Base-by-base conservation (phyloP, 345 rosid species). In the Acer saccharum region DNA sequence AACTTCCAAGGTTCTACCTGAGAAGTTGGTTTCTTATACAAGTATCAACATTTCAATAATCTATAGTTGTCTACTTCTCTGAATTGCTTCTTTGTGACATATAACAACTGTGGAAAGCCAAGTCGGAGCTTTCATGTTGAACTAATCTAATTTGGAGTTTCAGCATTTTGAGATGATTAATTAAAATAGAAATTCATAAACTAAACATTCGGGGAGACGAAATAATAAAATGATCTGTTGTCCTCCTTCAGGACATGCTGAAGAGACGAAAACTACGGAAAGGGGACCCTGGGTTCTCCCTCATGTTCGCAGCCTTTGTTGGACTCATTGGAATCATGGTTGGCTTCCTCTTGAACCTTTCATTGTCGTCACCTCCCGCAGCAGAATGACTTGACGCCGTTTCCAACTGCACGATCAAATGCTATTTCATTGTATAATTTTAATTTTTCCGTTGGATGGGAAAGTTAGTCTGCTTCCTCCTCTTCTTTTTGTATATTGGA, bases 241-340 rank as follows among this genome's bases (percentile, higher is more conserved):
- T 39, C n/a, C 43, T 77, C 18, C 25, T 78, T 35, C 85, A 95
- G 98, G 98, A 93, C 23, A 77, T 83, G 88, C 75, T 89, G 88
- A 93, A 84, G 88, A 92, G 88, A 83, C 83, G 90, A 80, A 89
- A 86, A 83, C 86, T 83, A 66, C 85, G 82, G 69, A 91, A 89
- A 84, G 82, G 76, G 18, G 83, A 79, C 55, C 64, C 75, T 0
- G 95, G 94, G 69, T 87, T 95, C 83, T 91, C 98, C 54, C 57
- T 93, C 60, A 89, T 80, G 71, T 90, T 93, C 55, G 97, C 98
- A 17, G 87, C 87, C 18, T 61, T 92, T 54, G 97, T 95, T 77
- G 98, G 92, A 69, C 86, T 93, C 50, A 86, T 93, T 8, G 98
- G 99, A 46, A 87, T 95, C 72, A 77, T 89, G 90, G 86, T 84